Evolutionary conservation across 116 monocot species (phyloP).

Genomic region (Posidonia oceanica): DNA sequence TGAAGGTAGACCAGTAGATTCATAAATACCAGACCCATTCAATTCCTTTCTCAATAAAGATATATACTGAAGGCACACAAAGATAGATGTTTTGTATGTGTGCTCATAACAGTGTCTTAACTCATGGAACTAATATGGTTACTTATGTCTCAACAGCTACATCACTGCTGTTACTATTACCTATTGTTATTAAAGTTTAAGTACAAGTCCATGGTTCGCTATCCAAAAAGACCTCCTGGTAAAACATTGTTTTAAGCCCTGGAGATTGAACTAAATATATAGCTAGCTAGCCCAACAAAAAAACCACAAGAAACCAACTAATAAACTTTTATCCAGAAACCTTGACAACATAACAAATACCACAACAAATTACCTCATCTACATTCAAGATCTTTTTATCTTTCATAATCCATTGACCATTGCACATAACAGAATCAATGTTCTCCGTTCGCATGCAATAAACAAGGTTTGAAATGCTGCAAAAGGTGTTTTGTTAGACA

Average conservation of each 20-base stretch:
- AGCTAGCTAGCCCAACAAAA: not conserved
- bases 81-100: too few relatives aligned
- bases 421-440: conserved; percentile 88
- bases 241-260: not conserved
- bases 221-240: too few relatives aligned
- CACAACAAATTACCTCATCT: conserved; percentile 44
- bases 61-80: too few relatives aligned
- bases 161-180: not conserved
- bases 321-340: not conserved
- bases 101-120: too few relatives aligned
- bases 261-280: conserved; percentile 1
- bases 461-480: conserved; percentile 80
- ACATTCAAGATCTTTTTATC: conserved; percentile 54
- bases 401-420: conserved; percentile 85
- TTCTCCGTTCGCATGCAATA: conserved; percentile 88
- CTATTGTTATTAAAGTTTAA: not conserved
- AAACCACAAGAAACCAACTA: not conserved
- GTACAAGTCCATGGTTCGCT: too few relatives aligned
- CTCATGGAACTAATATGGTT: too few relatives aligned
- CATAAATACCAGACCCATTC: too few relatives aligned
- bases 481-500: not conserved
- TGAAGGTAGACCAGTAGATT: too few relatives aligned
- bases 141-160: not conserved
- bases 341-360: not conserved
- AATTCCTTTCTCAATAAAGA: too few relatives aligned